A percentile compares a stretch with the other conserved stretches of the same genome.
These are phyloP conservation scores for Chlorella sp. DNA, from an alignment of 139 green algal genomes.

Conservation along the genomic window DNA sequence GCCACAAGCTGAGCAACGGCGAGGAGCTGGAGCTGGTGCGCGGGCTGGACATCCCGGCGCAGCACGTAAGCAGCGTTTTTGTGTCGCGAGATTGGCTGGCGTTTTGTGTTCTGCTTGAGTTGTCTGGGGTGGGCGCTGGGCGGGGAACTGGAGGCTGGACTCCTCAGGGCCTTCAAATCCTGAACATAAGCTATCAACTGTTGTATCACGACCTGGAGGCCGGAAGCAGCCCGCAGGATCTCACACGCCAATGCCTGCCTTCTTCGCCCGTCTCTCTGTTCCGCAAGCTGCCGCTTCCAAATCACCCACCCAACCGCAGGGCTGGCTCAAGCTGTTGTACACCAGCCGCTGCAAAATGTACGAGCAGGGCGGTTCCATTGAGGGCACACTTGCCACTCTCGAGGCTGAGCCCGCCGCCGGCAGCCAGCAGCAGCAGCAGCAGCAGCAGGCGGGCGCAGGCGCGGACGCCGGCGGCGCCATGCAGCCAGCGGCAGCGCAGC, in stretches of 20 bases:
- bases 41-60: conserved; percentile 57
- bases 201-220: too few relatives aligned
- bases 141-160: too few relatives aligned
- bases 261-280: too few relatives aligned
- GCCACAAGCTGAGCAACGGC: conserved; percentile 87
- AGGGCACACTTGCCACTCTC: conserved; percentile 52
- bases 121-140: too few relatives aligned
- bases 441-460: too few relatives aligned
- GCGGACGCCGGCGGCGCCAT: not conserved
- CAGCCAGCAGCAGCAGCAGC: not conserved
- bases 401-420: conserved; percentile 22
- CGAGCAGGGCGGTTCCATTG: conserved; percentile 57
- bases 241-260: too few relatives aligned
- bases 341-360: conserved; percentile 64
- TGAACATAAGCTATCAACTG: too few relatives aligned
- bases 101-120: not conserved
- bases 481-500: conserved; percentile 25
- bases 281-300: too few relatives aligned
- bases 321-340: conserved; percentile 74
- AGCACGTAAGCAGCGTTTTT: not conserved
- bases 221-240: too few relatives aligned
- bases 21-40: conserved; percentile 82
- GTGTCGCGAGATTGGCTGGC: too few relatives aligned
- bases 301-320: not conserved
- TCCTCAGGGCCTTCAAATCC: too few relatives aligned